A percentile compares a stretch with the other conserved stretches of the same genome.
Conservation (phyloP, 805 yeast species). For the Hanseniaspora singularis region DNA sequence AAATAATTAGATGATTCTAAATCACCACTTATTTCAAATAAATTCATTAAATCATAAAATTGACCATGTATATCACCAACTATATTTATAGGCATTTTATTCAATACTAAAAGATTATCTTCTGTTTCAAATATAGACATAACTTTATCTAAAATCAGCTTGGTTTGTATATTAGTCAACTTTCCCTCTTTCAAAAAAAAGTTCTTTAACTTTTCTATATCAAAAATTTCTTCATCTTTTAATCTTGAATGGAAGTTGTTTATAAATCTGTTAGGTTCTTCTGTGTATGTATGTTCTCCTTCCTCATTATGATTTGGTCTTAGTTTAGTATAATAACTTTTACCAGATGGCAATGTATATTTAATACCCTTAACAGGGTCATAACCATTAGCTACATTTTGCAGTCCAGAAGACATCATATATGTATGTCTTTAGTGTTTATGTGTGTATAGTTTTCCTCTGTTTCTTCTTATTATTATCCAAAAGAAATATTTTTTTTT, state of each 20-base stretch:
- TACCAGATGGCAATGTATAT: slow-evolving; percentile 7
- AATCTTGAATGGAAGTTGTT: slow-evolving; percentile 4
- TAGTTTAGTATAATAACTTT: slow-evolving; percentile 6
- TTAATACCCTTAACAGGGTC: slow-evolving; percentile 1
- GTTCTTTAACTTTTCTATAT: slow-evolving; percentile 33
- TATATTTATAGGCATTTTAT: slow-evolving; percentile 83
- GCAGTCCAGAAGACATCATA: no score
- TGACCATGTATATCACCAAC: slow-evolving; percentile 99
- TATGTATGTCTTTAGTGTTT: no score
- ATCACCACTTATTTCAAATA: slow-evolving; percentile 88
- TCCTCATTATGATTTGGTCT: slow-evolving; percentile 3
- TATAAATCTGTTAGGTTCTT: slow-evolving; percentile 1
- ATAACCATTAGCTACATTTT: not conserved
- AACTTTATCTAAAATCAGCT: slow-evolving; percentile 53
- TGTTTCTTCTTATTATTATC: no score
- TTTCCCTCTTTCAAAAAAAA: slow-evolving; percentile 79
- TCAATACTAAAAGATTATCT: slow-evolving; percentile 62
- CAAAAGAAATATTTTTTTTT: no score
- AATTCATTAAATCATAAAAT: slow-evolving; percentile 74
- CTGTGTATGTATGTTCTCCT: not conserved
- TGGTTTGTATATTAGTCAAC: slow-evolving; percentile 55
- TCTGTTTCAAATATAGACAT: slow-evolving; percentile 52
- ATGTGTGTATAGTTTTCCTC: no score
- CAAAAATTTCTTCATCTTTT: slow-evolving; percentile 9
- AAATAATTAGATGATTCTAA: slow-evolving; percentile 66